Evolutionary conservation across 345 rosid genomes (phyloP).

Genomic region (Excoecaria agallocha): DNA sequence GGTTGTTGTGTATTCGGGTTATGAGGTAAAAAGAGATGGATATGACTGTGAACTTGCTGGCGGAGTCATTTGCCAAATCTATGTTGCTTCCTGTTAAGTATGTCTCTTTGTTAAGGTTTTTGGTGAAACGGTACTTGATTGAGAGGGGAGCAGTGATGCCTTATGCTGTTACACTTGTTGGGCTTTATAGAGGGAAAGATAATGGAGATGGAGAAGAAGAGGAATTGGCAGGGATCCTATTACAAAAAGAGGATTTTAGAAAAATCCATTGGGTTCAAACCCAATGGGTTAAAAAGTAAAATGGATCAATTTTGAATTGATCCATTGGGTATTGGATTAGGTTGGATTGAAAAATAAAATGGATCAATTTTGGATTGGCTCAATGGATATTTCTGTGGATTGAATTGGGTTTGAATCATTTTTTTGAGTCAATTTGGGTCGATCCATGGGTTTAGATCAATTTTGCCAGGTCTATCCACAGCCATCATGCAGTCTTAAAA

Average conservation of each 20-base stretch:
- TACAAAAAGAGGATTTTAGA: too few species aligned
- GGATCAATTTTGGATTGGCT: too few species aligned
- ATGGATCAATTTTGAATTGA: too few species aligned
- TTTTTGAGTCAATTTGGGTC: too few species aligned
- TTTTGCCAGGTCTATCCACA: too few species aligned
- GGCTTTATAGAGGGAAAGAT: slow-evolving; percentile 47
- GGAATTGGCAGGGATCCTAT: slow-evolving; percentile 75
- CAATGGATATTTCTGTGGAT: too few species aligned
- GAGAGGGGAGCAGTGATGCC: slow-evolving; percentile 72
- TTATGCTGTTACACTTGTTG: slow-evolving; percentile 74
- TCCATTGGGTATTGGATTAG: too few species aligned
- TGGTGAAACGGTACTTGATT: slow-evolving; percentile 80
- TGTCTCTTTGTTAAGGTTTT: slow-evolving; percentile 56
- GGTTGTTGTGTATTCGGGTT: slow-evolving; percentile 63
- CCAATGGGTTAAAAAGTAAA: too few species aligned
- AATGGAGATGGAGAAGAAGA: slow-evolving; percentile 25
- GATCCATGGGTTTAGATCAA: too few species aligned
- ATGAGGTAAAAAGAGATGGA: slow-evolving; percentile 79
- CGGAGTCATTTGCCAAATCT: slow-evolving; percentile 84
- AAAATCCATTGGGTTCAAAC: too few species aligned
- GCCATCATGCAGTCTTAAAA: neutral
- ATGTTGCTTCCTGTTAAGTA: slow-evolving; percentile 66
- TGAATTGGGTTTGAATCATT: too few species aligned
- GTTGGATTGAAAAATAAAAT: too few species aligned
- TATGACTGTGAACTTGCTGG: slow-evolving; percentile 55